Base-by-base conservation (phyloP, 768 basidiomycete species). In the Cantharellus cinnabarinus region DNA sequence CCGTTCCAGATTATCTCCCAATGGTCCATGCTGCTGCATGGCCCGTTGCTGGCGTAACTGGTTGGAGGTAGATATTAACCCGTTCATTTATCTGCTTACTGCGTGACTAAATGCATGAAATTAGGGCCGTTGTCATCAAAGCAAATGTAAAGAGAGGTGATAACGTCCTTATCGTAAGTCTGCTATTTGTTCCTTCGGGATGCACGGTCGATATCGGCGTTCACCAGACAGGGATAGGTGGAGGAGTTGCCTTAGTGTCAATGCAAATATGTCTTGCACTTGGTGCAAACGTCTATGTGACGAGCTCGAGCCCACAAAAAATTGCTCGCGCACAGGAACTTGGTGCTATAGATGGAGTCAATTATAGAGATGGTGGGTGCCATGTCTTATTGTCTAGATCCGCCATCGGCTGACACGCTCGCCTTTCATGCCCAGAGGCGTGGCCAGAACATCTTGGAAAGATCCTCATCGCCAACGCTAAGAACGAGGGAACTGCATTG, bases 261-360 rank as follows among this genome's bases (percentile, higher is more conserved):
- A 69, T 89, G 61, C 87, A 91, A 67, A 68, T 89, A 4, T 84
- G 80, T 66, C 64, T 88, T 2, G 86, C 84, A 0, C 76, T 75
- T 58, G 84, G 88, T 38, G 83, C 85, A 1, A 77, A 76, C 41
- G 85, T 89, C n/a, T 90, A 81, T 67, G 85, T 89, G 34, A 85
- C 89, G 3, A 86, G 83, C 62, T 77, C 84, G 4, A 79, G 69
- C 51, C 71, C 75, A 37, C 77, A 79, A 4, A 90, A 90, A 72
- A 79, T 91, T 53, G 68, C 71, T 54, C 79, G 75, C 58, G 87
- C 87, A 0, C 67, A 78, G 20, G 68, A 69, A 14, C 71, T 89
- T 5, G 89, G 89, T 5, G 88, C 85, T 0, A 77, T 75, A 62
- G 88, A 79, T n/a, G 88, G 88, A 0, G 79, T 79, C 4, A 79